Evolutionary conservation across 2,329 filamentous ascomycete species (phyloP), one percentile per base, ranked within the genome.

Genomic region (Colletotrichum filicis): DNA sequence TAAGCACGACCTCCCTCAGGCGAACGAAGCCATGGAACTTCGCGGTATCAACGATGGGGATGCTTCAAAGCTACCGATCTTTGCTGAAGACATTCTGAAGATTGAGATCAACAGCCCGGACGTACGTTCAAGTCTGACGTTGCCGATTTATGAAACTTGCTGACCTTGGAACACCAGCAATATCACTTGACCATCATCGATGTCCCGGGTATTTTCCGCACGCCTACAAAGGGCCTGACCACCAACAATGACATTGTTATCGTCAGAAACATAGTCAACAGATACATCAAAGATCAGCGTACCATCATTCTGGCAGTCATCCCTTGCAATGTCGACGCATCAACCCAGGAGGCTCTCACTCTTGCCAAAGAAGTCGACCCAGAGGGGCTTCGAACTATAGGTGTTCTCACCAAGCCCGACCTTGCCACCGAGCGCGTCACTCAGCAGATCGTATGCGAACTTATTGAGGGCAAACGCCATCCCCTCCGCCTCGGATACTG

Each of bases 381-480:
- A 0, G 65, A 80, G 0, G 86, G 86, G 0, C 69, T 77, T 2
- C 75, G 86, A 0, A 89, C 86, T 0, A 77, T 88, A 12, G 85
- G 84, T 0, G 84, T 88, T 0, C 81, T 92, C 0, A 92, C 90
- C 0, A 92, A 92, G 75, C 87, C 89, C 0, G 91, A 93, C 69
- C 80, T 92, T 0, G 85, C 87, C 0, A 78, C 77, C 0, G 87
- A 89, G 60, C 69, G 77, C 0, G 80, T 80, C 0, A 84, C 79
- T 0, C 80, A 85, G 30, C 76, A 80, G 0, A 81, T 81, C 1
- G 79, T 85, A 1, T 78, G 85, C 3, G 81, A 87, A 4, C 82
- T 87, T 0, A 80, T 88, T 0, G 58, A 65, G 0, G 85, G 86
- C 0, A 85, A 83, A 16, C 80, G 82, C 3, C 80, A 81, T 1